Conservation (phyloP, 768 basidiomycete genomes). For the Tricholoma matsutake region DNA sequence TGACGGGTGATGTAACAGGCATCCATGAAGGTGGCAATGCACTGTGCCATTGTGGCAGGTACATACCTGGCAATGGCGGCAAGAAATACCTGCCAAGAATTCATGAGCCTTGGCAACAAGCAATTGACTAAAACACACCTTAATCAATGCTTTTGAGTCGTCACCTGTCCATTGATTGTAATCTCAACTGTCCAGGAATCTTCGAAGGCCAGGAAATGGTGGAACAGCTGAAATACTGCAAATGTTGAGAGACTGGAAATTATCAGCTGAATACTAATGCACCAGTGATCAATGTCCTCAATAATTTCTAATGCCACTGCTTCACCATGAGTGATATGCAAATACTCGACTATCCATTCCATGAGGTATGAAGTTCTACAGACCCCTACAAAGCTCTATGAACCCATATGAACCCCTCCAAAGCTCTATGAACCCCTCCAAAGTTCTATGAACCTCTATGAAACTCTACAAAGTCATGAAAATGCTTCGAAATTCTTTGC, state of each 20-base stretch:
- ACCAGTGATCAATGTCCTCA: constrained; percentile 35
- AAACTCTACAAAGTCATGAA: no score
- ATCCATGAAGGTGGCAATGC: constrained; percentile 16
- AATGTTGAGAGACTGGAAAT: no score
- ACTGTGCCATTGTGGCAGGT: constrained; percentile 12
- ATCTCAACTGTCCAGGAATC: constrained; percentile 22
- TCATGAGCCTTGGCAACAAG: no score
- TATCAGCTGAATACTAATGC: constrained; percentile 14
- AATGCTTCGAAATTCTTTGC: no score
- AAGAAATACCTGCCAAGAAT: constrained; percentile 18
- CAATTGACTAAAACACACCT: constrained; percentile 23
- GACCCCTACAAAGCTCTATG: no score
- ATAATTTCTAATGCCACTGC: constrained; percentile 24
- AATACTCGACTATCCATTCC: constrained; percentile 31
- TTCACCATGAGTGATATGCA: constrained; percentile 18
- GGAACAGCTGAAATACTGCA: constrained; percentile 22
- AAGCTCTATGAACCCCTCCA: no score
- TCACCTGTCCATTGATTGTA: constrained; percentile 29
- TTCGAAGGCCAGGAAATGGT: constrained; percentile 20
- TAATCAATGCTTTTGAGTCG: constrained; percentile 34
- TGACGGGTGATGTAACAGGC: constrained; percentile 20
- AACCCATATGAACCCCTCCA: no score
- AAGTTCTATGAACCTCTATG: no score
- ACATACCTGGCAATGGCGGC: constrained; percentile 9
- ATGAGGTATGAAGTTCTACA: no score